Percentiles rank a stretch among this genome's conserved stretches.
phyloP scores from a whole-genome alignment of 441 rosid species.

The Rhodomyrtus psidioides region DNA sequence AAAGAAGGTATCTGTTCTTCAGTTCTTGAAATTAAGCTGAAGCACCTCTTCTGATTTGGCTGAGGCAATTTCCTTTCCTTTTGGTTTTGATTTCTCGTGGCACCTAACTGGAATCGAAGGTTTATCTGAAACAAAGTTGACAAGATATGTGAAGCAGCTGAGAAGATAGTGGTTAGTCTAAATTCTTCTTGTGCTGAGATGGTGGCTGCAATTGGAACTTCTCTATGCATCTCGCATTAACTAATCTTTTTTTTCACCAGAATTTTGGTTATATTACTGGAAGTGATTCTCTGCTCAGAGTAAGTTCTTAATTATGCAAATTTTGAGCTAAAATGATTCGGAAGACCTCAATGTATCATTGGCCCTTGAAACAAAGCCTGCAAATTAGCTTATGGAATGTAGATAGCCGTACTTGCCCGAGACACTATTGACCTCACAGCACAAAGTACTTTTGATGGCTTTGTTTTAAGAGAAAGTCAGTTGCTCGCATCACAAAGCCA shows the following conservation, averaged over 20 bases:
- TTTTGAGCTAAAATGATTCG: neutral
- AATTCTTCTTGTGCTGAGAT: neutral
- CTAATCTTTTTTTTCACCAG: conserved; percentile 17
- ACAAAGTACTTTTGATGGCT: neutral
- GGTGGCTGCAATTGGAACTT: no score
- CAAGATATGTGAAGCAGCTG: conserved; percentile 98
- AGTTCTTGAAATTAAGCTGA: neutral
- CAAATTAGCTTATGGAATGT: no score
- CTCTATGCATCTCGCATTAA: neutral
- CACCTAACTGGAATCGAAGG: conserved; percentile 94
- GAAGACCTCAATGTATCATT: no score
- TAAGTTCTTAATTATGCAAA: conserved; percentile 24
- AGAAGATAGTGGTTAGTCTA: conserved; percentile 69
- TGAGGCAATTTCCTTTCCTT: neutral
- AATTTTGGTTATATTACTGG: conserved; percentile 90
- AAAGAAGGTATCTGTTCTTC: conserved; percentile 50
- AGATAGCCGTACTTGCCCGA: no score
- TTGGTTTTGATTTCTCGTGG: conserved; percentile 24
- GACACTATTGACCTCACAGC: no score
- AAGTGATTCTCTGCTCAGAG: conserved; percentile 89
- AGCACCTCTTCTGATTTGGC: neutral
- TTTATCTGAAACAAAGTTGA: conserved; percentile 94
- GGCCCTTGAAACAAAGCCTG: no score
- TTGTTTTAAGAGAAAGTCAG: conserved; percentile 54
- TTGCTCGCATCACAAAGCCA: conserved; percentile 77